These are phyloP conservation scores for Aspergillus calidoustus DNA, from an alignment of 2,329 filamentous ascomycete genomes.

Conservation along the genomic window DNA sequence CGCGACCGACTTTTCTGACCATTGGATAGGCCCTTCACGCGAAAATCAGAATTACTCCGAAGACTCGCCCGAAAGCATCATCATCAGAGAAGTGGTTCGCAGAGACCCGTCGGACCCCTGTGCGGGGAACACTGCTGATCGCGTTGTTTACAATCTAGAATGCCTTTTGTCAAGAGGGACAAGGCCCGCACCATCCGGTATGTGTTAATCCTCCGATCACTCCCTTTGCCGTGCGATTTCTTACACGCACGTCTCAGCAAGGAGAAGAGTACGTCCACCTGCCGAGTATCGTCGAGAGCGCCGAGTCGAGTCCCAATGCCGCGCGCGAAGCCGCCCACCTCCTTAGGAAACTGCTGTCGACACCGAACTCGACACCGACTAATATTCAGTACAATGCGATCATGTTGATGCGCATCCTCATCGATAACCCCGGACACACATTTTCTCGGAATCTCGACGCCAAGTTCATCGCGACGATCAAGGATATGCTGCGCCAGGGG, in stretches of 20 bases:
- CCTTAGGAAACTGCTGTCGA: slow-evolving; percentile 81
- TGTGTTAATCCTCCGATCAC: slow-evolving; percentile 15
- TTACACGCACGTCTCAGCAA: slow-evolving; percentile 45
- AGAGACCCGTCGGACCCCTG: not conserved
- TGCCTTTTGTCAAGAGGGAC: slow-evolving; percentile 78
- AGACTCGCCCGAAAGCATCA: slow-evolving; percentile 45
- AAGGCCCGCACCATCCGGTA: slow-evolving; percentile 61
- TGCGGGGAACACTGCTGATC: slow-evolving; percentile 7
- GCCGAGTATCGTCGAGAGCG: slow-evolving; percentile 89
- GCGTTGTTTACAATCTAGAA: slow-evolving; percentile 54
- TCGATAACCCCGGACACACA: slow-evolving; percentile 85
- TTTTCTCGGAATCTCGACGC: slow-evolving; percentile 92
- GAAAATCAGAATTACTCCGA: slow-evolving; percentile 36
- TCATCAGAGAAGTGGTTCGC: slow-evolving; percentile 49
- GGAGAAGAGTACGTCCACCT: slow-evolving; percentile 91
- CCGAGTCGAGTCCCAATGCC: slow-evolving; percentile 87
- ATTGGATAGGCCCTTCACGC: slow-evolving; percentile 28
- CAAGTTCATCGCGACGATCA: slow-evolving; percentile 77
- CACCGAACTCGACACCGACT: slow-evolving; percentile 63
- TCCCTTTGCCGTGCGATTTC: not conserved
- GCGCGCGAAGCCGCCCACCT: slow-evolving; percentile 78
- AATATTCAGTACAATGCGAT: slow-evolving; percentile 92
- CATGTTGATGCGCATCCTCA: slow-evolving; percentile 90
- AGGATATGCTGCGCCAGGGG: slow-evolving; percentile 72
- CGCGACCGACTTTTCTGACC: slow-evolving; percentile 14